phyloP scores from a whole-genome alignment of 495 filamentous ascomycete species.

The Bombardia bombarda region DNA sequence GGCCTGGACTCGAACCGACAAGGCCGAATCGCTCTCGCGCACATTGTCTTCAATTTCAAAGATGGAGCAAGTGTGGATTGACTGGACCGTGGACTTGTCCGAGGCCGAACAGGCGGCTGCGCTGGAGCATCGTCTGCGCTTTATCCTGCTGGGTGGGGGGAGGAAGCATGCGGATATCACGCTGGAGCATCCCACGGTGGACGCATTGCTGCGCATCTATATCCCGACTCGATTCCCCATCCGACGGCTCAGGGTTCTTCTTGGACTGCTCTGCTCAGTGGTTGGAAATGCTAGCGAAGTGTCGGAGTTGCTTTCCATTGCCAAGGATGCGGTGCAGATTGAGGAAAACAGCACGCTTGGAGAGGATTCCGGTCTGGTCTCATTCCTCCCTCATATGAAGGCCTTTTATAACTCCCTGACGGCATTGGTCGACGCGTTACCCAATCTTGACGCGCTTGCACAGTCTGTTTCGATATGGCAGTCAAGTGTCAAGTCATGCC shows the following conservation, averaged over 20 bases:
- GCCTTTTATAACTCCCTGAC: constrained; percentile 46
- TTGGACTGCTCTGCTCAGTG: constrained; percentile 27
- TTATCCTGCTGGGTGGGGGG: constrained; percentile 25
- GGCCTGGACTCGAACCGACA: constrained; percentile 31
- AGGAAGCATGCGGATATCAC: constrained; percentile 18
- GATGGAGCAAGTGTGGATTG: constrained; percentile 34
- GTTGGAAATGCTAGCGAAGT: constrained; percentile 25
- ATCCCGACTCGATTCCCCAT: constrained; percentile 35
- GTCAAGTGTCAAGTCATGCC: constrained; percentile 37
- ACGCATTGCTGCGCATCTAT: constrained; percentile 32
- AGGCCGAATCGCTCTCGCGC: constrained; percentile 34
- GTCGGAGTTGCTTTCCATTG: constrained; percentile 23
- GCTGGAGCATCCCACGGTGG: constrained; percentile 29
- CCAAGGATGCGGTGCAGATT: constrained; percentile 29
- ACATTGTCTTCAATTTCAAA: constrained; percentile 38
- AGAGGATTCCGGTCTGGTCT: constrained; percentile 46
- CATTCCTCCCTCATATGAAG: constrained; percentile 49
- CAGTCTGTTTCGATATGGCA: constrained; percentile 44
- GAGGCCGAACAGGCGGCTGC: constrained; percentile 39
- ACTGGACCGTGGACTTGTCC: constrained; percentile 36
- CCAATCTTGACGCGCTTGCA: constrained; percentile 41
- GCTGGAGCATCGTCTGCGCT: constrained; percentile 41
- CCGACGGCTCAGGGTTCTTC: constrained; percentile 32
- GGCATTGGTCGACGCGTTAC: constrained; percentile 44
- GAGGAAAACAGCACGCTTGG: constrained; percentile 26